Evolutionary conservation across 257 asterid genomes (phyloP).

Genomic region (Hygrophila difformis): DNA sequence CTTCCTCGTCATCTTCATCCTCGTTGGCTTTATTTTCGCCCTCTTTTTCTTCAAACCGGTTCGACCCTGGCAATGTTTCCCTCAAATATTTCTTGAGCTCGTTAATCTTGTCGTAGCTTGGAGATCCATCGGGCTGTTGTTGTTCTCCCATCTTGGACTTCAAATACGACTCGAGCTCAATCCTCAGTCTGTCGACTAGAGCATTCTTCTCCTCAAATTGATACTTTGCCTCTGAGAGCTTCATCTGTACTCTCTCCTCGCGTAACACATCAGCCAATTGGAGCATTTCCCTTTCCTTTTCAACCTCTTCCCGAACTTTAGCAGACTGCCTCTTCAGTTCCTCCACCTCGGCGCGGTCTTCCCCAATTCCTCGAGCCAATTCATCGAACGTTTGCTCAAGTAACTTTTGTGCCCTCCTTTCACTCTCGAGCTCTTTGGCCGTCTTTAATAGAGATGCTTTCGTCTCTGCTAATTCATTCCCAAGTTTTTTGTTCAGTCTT

Average conservation of each 20-base stretch:
- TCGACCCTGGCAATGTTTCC: constrained; percentile 56
- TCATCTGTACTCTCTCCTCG: constrained; percentile 98
- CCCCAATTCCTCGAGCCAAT: constrained; percentile 74
- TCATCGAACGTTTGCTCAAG: constrained; percentile 90
- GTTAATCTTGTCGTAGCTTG: constrained; percentile 58
- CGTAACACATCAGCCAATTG: constrained; percentile 80
- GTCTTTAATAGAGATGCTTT: constrained; percentile 40
- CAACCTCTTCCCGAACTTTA: no score
- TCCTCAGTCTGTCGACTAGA: constrained; percentile 32
- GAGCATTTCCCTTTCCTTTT: constrained; percentile 95
- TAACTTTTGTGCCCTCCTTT: constrained; percentile 65
- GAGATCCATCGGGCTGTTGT: constrained; percentile 41
- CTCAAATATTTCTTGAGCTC: constrained; percentile 75
- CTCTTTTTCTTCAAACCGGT: constrained; percentile 24
- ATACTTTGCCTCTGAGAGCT: constrained; percentile 84
- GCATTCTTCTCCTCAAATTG: constrained; percentile 91
- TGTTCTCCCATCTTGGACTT: constrained; percentile 47
- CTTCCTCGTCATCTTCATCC: constrained; percentile 20
- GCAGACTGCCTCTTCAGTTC: constrained; percentile 59
- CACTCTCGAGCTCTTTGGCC: constrained; percentile 56
- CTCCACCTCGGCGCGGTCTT: constrained; percentile 80
- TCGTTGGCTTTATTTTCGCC: constrained; percentile 17
- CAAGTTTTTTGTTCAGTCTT: constrained; percentile 82
- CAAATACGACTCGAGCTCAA: constrained; percentile 67
- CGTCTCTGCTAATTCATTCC: constrained; percentile 65